These are phyloP conservation scores for Nannochloris sp. DNA, from an alignment of 139 green algal species.

Conservation along the genomic window DNA sequence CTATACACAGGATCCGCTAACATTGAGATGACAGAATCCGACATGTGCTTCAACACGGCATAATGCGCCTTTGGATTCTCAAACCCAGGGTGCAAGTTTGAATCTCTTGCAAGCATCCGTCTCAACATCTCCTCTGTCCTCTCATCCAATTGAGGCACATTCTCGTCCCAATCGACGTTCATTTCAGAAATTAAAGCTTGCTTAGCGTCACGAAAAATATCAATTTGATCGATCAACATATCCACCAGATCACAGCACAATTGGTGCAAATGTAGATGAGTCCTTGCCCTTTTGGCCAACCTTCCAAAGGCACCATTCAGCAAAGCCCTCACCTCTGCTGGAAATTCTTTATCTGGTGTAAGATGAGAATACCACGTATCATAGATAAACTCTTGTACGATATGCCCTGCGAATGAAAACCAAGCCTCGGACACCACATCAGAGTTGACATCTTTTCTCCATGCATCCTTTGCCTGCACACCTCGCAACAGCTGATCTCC, in stretches of 20 bases:
- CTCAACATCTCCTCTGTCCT: slow-evolving; percentile 37
- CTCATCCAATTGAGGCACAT: slow-evolving; percentile 8
- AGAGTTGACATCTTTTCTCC: slow-evolving; percentile 39
- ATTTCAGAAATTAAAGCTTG: not conserved
- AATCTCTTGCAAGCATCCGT: slow-evolving; percentile 45
- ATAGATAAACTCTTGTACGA: slow-evolving; percentile 76
- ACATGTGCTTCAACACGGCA: slow-evolving; percentile 37
- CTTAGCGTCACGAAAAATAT: slow-evolving; percentile 6
- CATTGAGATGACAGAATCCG: slow-evolving; percentile 34
- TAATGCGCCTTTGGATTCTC: slow-evolving; percentile 42
- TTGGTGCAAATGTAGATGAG: slow-evolving; percentile 33
- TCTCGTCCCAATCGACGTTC: slow-evolving; percentile 11
- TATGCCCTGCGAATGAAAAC: slow-evolving; percentile 49
- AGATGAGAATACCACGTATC: slow-evolving; percentile 61
- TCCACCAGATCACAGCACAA: slow-evolving; percentile 55
- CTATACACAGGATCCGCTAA: not conserved
- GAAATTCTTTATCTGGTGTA: slow-evolving; percentile 67
- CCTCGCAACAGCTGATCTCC: no score
- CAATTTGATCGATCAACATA: slow-evolving; percentile 41
- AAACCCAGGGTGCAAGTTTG: slow-evolving; percentile 59
- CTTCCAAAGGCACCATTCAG: slow-evolving; percentile 64
- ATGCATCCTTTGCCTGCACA: slow-evolving; percentile 13
- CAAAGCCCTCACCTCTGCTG: slow-evolving; percentile 52
- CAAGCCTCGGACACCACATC: slow-evolving; percentile 50
- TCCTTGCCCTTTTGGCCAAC: slow-evolving; percentile 31